Evolutionary conservation across 2,329 filamentous ascomycete species (phyloP), one percentile per base, ranked within the genome.

Genomic region (Chalara sp.): DNA sequence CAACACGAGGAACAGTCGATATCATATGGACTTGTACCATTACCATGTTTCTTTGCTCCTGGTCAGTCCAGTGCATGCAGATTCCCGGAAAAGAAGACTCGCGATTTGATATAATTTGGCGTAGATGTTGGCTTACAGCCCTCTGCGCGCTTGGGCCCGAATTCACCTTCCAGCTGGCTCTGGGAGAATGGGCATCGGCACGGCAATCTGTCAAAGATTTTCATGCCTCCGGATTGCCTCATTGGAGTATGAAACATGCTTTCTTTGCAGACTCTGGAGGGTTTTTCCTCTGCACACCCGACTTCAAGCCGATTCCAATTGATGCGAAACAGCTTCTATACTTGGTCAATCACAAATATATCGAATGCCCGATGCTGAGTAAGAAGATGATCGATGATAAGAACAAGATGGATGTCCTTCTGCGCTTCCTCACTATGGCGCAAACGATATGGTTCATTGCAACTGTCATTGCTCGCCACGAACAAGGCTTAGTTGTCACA

Each of bases 201-300:
- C 53, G 62, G 10, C 50, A 56, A 31, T 70, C 67, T 5, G 62
- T 70, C 13, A 57, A 59, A 48, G 60, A 57, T 21, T 60, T 62
- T 32, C 44, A 46, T 13, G 46, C 29, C 4, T 46, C 46, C 11
- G 46, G 51, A 3, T 43, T 46, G 7, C 40, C 33, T 1, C 21
- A 21, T 21, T 75, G 71, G 71, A 71, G 66, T 0, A 58, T 70
- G 44, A 64, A 61, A 7, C 66, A 73, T 48, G 69, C 64, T 1
- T 73, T 73, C 53, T 70, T 66, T 49, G 69, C 64, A 4, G 67
- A 72, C 46, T 70, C 69, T 63, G 71, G 72, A 1, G 70, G 71
- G 3, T 66, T 72, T 47, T 32, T 65, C 0, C 58, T 73, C 1
- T 48, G 62, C 7, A 58, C 59, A 7, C 57, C 54, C 1, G 68